These are phyloP conservation scores for Amaranthus palmeri DNA, from an alignment of 148 eudicot species.

Conservation along the genomic window DNA sequence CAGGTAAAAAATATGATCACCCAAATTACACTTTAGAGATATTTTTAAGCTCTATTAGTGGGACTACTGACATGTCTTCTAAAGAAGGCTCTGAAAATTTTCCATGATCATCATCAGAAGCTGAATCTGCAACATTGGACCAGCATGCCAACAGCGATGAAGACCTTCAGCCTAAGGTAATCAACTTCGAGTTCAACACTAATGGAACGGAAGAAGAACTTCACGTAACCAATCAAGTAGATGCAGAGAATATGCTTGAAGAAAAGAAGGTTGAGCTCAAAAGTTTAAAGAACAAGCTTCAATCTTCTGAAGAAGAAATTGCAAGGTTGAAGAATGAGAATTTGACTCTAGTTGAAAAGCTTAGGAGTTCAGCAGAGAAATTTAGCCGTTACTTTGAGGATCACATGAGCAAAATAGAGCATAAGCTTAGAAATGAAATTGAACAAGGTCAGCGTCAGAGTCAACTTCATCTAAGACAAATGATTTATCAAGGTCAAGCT, in stretches of 20 bases:
- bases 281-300: conserved; percentile 39
- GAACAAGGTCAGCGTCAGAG: conserved; percentile 24
- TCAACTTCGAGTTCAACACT: conserved; percentile 15
- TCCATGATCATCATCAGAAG: conserved; percentile 54
- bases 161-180: conserved; percentile 18
- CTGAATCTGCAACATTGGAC: conserved; percentile 54
- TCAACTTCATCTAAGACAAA: conserved; percentile 34
- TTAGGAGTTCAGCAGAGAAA: conserved; percentile 34
- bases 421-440: conserved; percentile 20
- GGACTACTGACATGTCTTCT: conserved; percentile 44
- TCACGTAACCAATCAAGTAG: conserved; percentile 10
- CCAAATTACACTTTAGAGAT: conserved; percentile 30
- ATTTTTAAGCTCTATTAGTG: conserved; percentile 25
- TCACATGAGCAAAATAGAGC: conserved; percentile 22
- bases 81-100: conserved; percentile 47
- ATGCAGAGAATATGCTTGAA: conserved; percentile 14
- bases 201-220: conserved; percentile 20
- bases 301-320: conserved; percentile 49
- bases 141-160: conserved; percentile 26
- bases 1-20: conserved; percentile 28
- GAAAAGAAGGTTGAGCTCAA: conserved; percentile 38
- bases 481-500: conserved; percentile 28
- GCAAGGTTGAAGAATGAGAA: conserved; percentile 44
- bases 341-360: conserved; percentile 40
- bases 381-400: conserved; percentile 29